Evolutionary conservation across 345 rosid genomes (phyloP), one percentile per base, ranked within the genome.

Genomic region (Eucalyptus fibrosa): DNA sequence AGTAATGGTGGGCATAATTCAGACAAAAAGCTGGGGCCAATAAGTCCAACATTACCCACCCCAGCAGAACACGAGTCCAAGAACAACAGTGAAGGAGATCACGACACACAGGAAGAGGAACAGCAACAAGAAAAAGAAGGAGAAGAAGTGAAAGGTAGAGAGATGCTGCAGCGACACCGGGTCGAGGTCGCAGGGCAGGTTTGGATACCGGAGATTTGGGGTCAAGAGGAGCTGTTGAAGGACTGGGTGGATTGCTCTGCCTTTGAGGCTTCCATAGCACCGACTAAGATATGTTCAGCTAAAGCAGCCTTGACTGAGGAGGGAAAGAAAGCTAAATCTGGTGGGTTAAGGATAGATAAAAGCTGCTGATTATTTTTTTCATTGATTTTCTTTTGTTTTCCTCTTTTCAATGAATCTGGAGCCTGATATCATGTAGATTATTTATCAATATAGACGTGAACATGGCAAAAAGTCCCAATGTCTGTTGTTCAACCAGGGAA

Each of bases 181-280:
- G 30, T 53, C 45, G 95, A 93, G 59, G 92, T 95, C 40, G 96
- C 97, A 3, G 98, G 97, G 16, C 91, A 91, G 87, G 98, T 96
- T 88, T 95, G 97, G 98, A 96, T 97, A 37, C 98, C 99, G 12
- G 99, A 97, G 30, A 94, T 92, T 88, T 96, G 98, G 99, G 99
- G 98, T 12, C 98, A 97, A 89, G 99, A 97, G 88, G 94, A 94
- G 82, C 91, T 95, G 81, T 91, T 97, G 89, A 94, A 94, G 91
- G 99, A 96, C 40, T 97, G 97, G 99, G 94, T 92, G 14, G 96
- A 97, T 37, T 95, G 97, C 91, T 92, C 97, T 18, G 93, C 92
- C 47, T 97, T 97, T 42, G 98, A 97, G 72, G 92, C 96, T 51
- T 91, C 93, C 50, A 88, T 97, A 11, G 92, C 91, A 49, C 92